Percentiles rank a stretch among this genome's conserved stretches.
Conservation (phyloP, 2,329 filamentous ascomycete genomes). For the Orbilia quercus region DNA sequence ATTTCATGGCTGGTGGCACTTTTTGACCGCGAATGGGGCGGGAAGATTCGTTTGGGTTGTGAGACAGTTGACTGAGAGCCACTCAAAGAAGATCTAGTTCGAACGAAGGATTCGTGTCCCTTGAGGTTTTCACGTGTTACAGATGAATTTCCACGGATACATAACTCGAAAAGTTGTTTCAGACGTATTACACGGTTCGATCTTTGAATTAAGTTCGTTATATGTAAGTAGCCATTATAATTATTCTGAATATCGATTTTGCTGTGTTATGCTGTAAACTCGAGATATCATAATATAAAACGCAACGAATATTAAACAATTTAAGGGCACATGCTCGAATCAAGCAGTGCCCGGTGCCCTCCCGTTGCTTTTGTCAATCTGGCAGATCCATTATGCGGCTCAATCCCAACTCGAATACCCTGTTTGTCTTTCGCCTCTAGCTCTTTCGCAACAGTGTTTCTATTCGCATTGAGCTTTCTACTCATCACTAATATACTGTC, state of each 20-base stretch:
- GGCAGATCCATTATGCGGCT: background rate
- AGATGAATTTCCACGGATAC: too few relatives aligned
- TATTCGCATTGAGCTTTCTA: constrained; percentile 7
- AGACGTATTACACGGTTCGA: too few relatives aligned
- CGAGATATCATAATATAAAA: too few relatives aligned
- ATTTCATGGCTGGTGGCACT: constrained; percentile 21
- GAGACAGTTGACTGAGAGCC: constrained; percentile 4
- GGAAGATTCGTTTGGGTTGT: constrained; percentile 19
- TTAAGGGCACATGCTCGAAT: background rate
- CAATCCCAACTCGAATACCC: constrained; percentile 6
- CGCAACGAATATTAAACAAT: too few relatives aligned
- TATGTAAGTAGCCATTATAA: too few relatives aligned
- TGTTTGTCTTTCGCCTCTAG: constrained; percentile 1
- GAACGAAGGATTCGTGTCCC: background rate
- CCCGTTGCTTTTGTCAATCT: constrained; percentile 11
- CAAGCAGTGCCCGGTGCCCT: background rate
- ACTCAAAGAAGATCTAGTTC: constrained; percentile 15
- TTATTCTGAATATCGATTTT: too few relatives aligned
- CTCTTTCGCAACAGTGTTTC: constrained; percentile 12
- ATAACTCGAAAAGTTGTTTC: too few relatives aligned
- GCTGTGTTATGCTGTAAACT: too few relatives aligned
- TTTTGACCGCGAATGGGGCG: constrained; percentile 5
- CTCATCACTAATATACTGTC: constrained; percentile 8
- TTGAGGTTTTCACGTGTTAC: too few relatives aligned
- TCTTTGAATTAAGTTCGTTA: too few relatives aligned